Conservation (phyloP, 805 yeast species). For the Kodamaea fukazawae region DNA sequence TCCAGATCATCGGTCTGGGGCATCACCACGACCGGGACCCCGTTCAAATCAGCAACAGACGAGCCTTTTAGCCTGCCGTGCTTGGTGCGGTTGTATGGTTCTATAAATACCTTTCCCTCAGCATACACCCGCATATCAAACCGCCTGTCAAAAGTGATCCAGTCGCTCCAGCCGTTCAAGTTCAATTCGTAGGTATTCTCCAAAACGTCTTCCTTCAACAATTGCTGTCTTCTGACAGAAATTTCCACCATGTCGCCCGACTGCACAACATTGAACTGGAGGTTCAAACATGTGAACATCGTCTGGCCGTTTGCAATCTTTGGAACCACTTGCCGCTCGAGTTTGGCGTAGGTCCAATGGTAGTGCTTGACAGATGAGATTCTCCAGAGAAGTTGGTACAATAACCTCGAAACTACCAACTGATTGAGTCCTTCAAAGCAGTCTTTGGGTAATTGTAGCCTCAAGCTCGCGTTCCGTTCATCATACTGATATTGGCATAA, state of each 20-base stretch:
- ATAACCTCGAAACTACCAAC: slow-evolving; percentile 26
- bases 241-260: slow-evolving; percentile 9
- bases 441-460: slow-evolving; percentile 11
- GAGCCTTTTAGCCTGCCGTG: not conserved
- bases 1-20: too few relatives aligned
- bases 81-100: slow-evolving; percentile 8
- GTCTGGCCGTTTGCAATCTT: slow-evolving; percentile 11
- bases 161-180: slow-evolving; percentile 20
- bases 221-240: slow-evolving; percentile 22
- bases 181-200: not conserved
- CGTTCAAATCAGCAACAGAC: not conserved
- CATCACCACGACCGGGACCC: slow-evolving; percentile 5
- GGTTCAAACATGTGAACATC: slow-evolving; percentile 17
- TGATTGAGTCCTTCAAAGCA: slow-evolving; percentile 11
- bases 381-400: slow-evolving; percentile 26
- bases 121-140: slow-evolving; percentile 31
- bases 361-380: slow-evolving; percentile 33
- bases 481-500: slow-evolving; percentile 3
- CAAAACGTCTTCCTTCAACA: slow-evolving; percentile 13
- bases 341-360: slow-evolving; percentile 40
- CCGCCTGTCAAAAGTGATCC: slow-evolving; percentile 40
- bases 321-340: slow-evolving; percentile 33
- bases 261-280: slow-evolving; percentile 16
- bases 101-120: not conserved
- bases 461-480: slow-evolving; percentile 11